A percentile compares a stretch with the other conserved stretches of the same genome.
phyloP scores from a whole-genome alignment of 495 filamentous ascomycete species.

The Pyrenula aspistea region DNA sequence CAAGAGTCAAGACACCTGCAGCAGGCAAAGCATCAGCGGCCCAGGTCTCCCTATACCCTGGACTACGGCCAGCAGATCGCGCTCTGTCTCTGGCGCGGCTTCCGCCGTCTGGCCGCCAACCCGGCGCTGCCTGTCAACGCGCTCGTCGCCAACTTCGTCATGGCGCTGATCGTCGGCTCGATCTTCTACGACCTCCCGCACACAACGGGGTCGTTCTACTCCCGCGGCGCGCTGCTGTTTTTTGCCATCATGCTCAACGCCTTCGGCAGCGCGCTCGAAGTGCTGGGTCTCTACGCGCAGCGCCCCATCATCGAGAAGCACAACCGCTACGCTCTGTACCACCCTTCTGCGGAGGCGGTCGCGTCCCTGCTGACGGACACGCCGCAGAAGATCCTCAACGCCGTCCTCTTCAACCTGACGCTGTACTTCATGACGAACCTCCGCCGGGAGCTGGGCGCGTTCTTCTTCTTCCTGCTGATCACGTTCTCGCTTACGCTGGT shows the following conservation, averaged over 20 bases:
- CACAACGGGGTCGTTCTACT: conserved; percentile 60
- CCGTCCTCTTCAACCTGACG: conserved; percentile 51
- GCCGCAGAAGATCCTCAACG: conserved; percentile 46
- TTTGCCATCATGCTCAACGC: conserved; percentile 81
- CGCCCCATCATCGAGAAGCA: conserved; percentile 91
- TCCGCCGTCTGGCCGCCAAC: conserved; percentile 53
- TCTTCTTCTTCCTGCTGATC: conserved; percentile 71
- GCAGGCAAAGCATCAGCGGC: conserved; percentile 41
- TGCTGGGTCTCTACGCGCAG: conserved; percentile 72
- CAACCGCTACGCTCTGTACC: conserved; percentile 78
- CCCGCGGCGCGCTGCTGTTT: conserved; percentile 73
- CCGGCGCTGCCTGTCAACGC: conserved; percentile 55
- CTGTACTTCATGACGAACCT: conserved; percentile 84
- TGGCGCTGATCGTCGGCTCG: conserved; percentile 68
- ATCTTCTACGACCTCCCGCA: conserved; percentile 66
- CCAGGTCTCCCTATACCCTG: conserved; percentile 64
- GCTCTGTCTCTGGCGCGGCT: conserved; percentile 67
- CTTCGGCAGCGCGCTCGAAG: conserved; percentile 65
- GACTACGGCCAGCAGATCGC: conserved; percentile 58
- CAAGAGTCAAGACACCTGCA: conserved; percentile 49
- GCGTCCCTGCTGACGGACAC: conserved; percentile 74
- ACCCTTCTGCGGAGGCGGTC: conserved; percentile 77
- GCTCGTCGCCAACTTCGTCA: conserved; percentile 60
- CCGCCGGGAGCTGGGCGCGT: conserved; percentile 62
- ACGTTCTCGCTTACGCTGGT: conserved; percentile 51